Conservation (phyloP, 140 eudicot species). For the Cichorium intybus region DNA sequence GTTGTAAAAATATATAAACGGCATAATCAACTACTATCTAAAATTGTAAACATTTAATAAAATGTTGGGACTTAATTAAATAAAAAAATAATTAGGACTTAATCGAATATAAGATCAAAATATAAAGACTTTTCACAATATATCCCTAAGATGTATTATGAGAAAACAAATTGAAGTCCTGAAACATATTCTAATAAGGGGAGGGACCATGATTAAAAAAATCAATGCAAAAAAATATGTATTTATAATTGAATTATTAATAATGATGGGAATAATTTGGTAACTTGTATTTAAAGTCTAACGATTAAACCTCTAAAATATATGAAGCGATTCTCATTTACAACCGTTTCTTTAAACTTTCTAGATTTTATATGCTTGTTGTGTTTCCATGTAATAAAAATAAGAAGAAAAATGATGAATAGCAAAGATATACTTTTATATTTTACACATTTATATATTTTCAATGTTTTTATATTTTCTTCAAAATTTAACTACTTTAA, state of each 20-base stretch:
- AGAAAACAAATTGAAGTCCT: constrained; percentile 8
- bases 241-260: constrained; percentile 2
- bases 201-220: constrained; percentile 17
- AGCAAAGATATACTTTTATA: no score
- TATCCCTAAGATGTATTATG: neutral
- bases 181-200: constrained; percentile 12
- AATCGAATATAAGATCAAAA: no score
- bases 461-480: no score
- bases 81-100: no score
- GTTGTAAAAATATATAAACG: no score
- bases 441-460: no score
- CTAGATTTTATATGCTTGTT: neutral
- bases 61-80: no score
- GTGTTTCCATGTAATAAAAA: neutral
- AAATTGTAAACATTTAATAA: no score
- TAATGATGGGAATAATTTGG: constrained; percentile 15
- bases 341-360: constrained; percentile 16
- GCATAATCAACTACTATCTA: no score
- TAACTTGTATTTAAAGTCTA: constrained; percentile 1
- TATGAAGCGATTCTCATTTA: neutral
- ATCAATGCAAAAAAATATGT: neutral
- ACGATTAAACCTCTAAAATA: neutral
- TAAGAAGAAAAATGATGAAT: neutral
- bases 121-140: no score
- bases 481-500: no score